Conservation (phyloP, 371 early-diverging fungal genomes). For the Mucor saturninus region DNA sequence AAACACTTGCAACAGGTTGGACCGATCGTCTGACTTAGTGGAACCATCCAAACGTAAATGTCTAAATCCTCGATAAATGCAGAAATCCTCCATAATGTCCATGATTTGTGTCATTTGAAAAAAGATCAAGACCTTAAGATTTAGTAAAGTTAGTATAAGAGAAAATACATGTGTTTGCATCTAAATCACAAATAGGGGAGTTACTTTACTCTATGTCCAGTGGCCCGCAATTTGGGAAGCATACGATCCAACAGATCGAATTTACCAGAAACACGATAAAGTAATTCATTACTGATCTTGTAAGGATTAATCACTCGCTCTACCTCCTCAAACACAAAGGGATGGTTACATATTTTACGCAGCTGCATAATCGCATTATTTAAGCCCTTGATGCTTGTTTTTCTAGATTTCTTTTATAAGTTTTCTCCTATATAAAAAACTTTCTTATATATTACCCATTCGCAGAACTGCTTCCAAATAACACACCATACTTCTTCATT, state of each 20-base stretch:
- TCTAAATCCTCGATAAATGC: slow-evolving; percentile 75
- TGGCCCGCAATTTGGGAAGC: slow-evolving; percentile 85
- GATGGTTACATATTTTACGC: slow-evolving; percentile 99
- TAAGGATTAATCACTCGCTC: slow-evolving; percentile 81
- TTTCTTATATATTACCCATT: slow-evolving; percentile 43
- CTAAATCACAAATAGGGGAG: background rate
- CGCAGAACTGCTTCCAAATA: slow-evolving; percentile 64
- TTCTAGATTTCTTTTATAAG: slow-evolving; percentile 29
- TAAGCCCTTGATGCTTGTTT: slow-evolving; percentile 79
- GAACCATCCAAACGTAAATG: slow-evolving; percentile 97
- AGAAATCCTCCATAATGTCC: slow-evolving; percentile 97
- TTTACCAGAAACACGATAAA: slow-evolving; percentile 93
- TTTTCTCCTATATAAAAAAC: background rate
- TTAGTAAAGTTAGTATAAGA: background rate
- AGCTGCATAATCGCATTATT: slow-evolving; percentile 99
- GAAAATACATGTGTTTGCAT: background rate
- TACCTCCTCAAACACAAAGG: slow-evolving; percentile 97
- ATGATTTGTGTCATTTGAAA: slow-evolving; percentile 99
- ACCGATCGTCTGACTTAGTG: slow-evolving; percentile 92
- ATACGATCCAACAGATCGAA: slow-evolving; percentile 98
- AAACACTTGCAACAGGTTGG: slow-evolving; percentile 82
- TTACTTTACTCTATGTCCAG: slow-evolving; percentile 80
- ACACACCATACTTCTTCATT: slow-evolving; percentile 76
- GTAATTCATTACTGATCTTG: slow-evolving; percentile 56
- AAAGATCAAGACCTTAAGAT: slow-evolving; percentile 85